phyloP scores from a whole-genome alignment of 306 rosid species.

The Cercis canadensis region DNA sequence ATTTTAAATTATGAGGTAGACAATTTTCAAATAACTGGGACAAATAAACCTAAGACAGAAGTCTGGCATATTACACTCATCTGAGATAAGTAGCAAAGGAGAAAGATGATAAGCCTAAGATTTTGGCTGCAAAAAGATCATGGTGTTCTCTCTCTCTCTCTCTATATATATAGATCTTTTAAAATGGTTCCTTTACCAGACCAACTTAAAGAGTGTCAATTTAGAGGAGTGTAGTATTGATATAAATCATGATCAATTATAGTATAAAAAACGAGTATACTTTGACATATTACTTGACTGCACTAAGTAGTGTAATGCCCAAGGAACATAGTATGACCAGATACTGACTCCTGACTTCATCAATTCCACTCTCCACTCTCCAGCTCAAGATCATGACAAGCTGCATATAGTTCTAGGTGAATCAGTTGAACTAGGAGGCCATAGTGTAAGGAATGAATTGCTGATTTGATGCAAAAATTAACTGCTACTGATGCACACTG shows the following conservation, averaged over 20 bases:
- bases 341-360: neutral
- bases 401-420: neutral
- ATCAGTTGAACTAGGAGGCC: conserved; percentile 1
- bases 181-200: neutral
- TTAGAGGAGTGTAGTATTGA: no score
- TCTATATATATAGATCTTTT: no score
- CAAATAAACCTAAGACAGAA: neutral
- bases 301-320: neutral
- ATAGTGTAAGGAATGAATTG: neutral
- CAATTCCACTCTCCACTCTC: neutral
- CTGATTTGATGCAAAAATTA: neutral
- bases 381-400: neutral
- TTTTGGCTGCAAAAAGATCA: neutral
- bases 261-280: neutral
- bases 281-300: neutral
- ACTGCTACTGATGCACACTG: no score
- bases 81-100: neutral
- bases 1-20: neutral
- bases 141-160: no score
- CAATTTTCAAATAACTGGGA: neutral
- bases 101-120: neutral
- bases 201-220: no score
- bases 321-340: neutral
- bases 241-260: neutral
- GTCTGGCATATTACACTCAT: conserved; percentile 8